Conservation (phyloP, 108 stramenopile genomes). For the Aureococcus anophagefferens region DNA sequence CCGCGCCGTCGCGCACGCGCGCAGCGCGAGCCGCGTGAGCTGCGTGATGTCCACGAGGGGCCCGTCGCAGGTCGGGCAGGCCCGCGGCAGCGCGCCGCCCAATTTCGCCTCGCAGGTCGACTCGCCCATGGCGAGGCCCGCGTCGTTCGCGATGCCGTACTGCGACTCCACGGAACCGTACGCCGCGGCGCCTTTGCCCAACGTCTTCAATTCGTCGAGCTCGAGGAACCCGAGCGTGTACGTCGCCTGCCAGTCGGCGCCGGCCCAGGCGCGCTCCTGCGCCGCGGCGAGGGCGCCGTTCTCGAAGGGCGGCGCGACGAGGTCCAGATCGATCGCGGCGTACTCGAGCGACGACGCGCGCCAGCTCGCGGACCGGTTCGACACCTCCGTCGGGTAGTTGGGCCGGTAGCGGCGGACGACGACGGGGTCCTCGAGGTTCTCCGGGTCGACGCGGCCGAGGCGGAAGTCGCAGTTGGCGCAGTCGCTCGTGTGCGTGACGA, state of each 20-base stretch:
- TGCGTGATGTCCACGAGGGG: conserved; percentile 61
- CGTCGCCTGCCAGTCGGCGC: conserved; percentile 43
- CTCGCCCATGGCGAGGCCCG: conserved; percentile 63
- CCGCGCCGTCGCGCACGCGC: conserved; percentile 50
- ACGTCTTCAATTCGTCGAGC: conserved; percentile 29
- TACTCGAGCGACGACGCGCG: no score
- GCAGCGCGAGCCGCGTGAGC: conserved; percentile 61
- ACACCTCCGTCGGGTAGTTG: conserved; percentile 65
- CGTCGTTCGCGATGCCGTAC: conserved; percentile 71
- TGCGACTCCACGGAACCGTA: conserved; percentile 62
- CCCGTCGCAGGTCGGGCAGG: conserved; percentile 47
- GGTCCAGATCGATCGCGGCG: no score
- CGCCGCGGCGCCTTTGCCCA: conserved; percentile 22
- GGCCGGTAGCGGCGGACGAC: conserved; percentile 53
- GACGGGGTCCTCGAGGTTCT: conserved; percentile 37
- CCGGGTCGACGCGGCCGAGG: conserved; percentile 56
- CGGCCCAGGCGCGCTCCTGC: no score
- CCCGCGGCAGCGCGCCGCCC: conserved; percentile 29
- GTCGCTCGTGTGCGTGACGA: conserved; percentile 23
- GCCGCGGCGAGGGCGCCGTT: no score
- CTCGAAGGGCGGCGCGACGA: no score
- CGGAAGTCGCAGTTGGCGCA: conserved; percentile 56
- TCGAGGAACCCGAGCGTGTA: conserved; percentile 32
- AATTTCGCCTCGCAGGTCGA: conserved; percentile 54
- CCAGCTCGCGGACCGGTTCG: no score